Percentiles rank a stretch among this genome's conserved stretches.
Evolutionary conservation across 306 rosid genomes (phyloP).

Genomic region (Citrullus colocynthis): DNA sequence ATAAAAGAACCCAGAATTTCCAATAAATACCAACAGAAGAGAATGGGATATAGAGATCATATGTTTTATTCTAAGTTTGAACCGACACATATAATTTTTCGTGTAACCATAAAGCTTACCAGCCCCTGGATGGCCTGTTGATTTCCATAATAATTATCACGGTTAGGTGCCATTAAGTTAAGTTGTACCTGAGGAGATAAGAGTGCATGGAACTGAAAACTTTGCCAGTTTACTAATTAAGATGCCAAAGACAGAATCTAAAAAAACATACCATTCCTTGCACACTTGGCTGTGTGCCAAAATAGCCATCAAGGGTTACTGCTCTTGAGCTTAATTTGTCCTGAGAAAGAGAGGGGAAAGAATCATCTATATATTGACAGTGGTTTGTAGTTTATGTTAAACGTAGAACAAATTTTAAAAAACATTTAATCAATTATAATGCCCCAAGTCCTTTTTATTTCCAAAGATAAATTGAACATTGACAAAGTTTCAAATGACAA

Average conservation of each 20-base stretch:
- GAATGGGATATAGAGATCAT: not conserved
- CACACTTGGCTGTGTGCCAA: conserved; percentile 63
- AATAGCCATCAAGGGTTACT: conserved; percentile 73
- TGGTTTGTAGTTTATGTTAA: not conserved
- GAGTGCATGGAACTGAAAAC: not conserved
- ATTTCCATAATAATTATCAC: conserved; percentile 81
- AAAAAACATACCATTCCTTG: conserved; percentile 74
- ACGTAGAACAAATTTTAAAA: not conserved
- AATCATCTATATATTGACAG: not conserved
- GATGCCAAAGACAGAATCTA: conserved; percentile 8
- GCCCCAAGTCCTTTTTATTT: not conserved
- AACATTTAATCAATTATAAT: not conserved
- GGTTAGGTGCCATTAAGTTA: conserved; percentile 93
- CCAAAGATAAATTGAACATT: not conserved
- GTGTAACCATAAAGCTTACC: conserved; percentile 24
- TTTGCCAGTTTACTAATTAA: not conserved
- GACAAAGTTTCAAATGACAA: not conserved
- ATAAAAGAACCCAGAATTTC: conserved; percentile 6
- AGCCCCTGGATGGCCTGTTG: conserved; percentile 85
- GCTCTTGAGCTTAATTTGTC: conserved; percentile 76
- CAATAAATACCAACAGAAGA: not conserved
- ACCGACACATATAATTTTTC: not conserved
- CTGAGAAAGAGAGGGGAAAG: conserved; percentile 25
- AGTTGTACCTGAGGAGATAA: conserved; percentile 41
- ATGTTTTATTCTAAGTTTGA: not conserved